Evolutionary conservation across 345 rosid genomes (phyloP), one percentile per base, ranked within the genome.

Genomic region (Psidium friedrichsthalianum): DNA sequence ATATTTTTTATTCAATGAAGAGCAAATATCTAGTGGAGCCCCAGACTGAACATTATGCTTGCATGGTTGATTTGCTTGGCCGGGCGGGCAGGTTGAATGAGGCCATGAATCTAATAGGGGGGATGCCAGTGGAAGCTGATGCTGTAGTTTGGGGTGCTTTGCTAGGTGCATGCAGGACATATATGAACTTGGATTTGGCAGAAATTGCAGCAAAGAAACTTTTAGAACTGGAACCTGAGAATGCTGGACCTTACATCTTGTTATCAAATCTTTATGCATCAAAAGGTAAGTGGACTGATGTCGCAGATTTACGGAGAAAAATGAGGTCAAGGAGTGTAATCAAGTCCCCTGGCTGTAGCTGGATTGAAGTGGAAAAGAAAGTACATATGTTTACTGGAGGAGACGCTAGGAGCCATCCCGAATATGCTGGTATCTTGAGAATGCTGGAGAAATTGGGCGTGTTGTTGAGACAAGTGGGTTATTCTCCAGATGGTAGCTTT

Each of bases 21-120:
- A 87, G 92, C 51, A 92, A 85, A 78, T 93, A 87, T 91, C 58
- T 51, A 29, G 86, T 96, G 81, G 90, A 87, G 22, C 95, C 92
- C 83, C 88, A 57, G 59, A 89, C 92, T 80, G 97, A 88, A 88
- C 98, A 93, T 88, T 95, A 93, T 88, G 93, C 97, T 86, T 96
- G 98, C 91, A 89, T 88, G 83, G 98, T 95, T 82, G 97, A 96
- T 93, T 90, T 96, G 92, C 95, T 96, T 53, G 97, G 98, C 42
- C 91, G 97, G 84, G 95, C 95, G 29, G 98, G 98, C 64, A 87
- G 88, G 82, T 52, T 94, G 56, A 86, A 93, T 25, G 94, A 95
- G 86, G 98, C 98, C 86, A 91, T 93, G 93, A 58, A 88, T 44
- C 85, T 95, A 83, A 95, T 95, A 47, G 93, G 87, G 84, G 89